Conservation (phyloP, 2,329 filamentous ascomycete genomes). For the Cadophora luteo-olivacea region DNA sequence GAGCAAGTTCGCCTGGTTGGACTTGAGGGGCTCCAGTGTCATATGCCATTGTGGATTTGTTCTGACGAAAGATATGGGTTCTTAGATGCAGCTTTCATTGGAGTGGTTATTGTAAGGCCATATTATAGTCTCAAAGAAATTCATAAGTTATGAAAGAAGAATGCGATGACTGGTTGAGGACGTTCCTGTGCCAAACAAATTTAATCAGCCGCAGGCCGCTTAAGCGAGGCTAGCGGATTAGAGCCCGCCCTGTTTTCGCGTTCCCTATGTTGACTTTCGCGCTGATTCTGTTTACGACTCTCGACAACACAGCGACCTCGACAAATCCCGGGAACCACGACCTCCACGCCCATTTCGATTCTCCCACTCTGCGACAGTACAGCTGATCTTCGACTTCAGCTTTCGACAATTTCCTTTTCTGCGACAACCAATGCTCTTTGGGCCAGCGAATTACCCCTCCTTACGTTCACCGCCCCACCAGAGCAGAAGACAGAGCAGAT, state of each 20-base stretch:
- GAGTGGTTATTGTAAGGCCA: neutral
- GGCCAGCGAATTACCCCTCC: slow-evolving; percentile 41
- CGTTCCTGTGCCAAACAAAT: slow-evolving; percentile 3
- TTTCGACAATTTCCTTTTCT: slow-evolving; percentile 22
- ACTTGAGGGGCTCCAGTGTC: neutral
- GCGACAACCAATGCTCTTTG: slow-evolving; percentile 33
- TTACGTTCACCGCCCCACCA: slow-evolving; percentile 43
- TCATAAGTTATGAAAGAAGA: neutral
- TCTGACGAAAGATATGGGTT: neutral
- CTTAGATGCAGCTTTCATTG: neutral
- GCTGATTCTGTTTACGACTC: slow-evolving; percentile 29
- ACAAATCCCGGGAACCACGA: slow-evolving; percentile 30
- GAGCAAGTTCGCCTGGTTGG: slow-evolving; percentile 59
- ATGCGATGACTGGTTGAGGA: slow-evolving; percentile 3
- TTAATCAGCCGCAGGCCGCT: slow-evolving; percentile 14
- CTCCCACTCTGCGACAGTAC: slow-evolving; percentile 23
- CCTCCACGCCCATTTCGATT: slow-evolving; percentile 21
- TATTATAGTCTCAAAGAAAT: neutral
- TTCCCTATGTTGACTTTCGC: slow-evolving; percentile 31
- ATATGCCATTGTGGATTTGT: neutral
- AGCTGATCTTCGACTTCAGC: slow-evolving; percentile 13
- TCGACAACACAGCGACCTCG: slow-evolving; percentile 31
- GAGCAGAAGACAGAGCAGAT: slow-evolving; percentile 35
- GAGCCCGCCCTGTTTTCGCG: slow-evolving; percentile 23
- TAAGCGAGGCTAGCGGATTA: slow-evolving; percentile 26